Base-by-base conservation (phyloP, 2,329 filamentous ascomycete species). In the Fusarium odoratissimum region DNA sequence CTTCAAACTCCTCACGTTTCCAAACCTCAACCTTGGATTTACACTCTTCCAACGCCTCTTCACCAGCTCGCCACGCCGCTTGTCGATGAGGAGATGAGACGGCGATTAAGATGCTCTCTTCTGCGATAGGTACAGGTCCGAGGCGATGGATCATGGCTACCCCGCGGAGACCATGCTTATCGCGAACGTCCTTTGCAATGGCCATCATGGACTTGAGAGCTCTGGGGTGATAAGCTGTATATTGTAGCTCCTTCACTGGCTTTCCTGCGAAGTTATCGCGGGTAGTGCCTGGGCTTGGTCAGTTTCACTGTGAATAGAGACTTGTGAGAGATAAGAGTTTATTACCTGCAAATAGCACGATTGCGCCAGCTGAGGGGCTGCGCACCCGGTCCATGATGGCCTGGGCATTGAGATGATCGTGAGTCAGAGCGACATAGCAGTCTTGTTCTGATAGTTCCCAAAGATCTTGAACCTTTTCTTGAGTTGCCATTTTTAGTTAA, bases 1-100 rank as follows among this genome's bases (percentile, higher is more conserved):
- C 92, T 49, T 88, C 90, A 85, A 98, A 98, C 80, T 94, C 92
- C 84, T 98, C 95, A 73, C 91, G 86, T 84, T 98, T 98, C 95
- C 95, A 98, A 45, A 99, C 91, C 85, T 99, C 96, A n/a, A 94
- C 94, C 73, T 87, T 90, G 61, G 89, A 89, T 84, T 98, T 99
- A 79, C 93, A 94, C 80, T 90, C 85, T 84, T 98, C 95, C 65
- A 98, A 84, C 38, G 95, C 93, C 83, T 97, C 94, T 84, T 98
- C 95, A 0, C 93, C 95, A 0, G 93, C 95, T 76, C 85, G 84
- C 95, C 95, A 99, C 9, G 94, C 95, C 19, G 92, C 93, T 75
- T 92, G 89, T 12, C 96, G 87, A 83, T 98, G 96, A 40, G 93
- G 90, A 33, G 93, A 88, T 46, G 93, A 95, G 8, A 98, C 93